Percentiles rank a stretch among this genome's conserved stretches.
phyloP scores from a whole-genome alignment of 108 stramenopile genomes.

The Hondaea fermentalgiana region DNA sequence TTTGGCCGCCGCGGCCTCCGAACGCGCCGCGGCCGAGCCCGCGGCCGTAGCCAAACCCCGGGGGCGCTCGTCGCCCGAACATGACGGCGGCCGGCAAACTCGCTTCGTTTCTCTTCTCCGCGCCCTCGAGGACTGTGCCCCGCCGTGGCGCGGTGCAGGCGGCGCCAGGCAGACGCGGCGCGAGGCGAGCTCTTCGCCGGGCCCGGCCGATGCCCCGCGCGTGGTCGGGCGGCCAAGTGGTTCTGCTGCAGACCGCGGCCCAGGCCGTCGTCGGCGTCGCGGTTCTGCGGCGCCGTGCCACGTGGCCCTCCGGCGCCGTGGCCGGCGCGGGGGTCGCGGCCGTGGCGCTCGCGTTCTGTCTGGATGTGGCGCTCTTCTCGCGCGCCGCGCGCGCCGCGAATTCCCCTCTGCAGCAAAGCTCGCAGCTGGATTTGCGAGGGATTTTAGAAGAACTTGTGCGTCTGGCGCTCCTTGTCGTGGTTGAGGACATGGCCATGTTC shows the following conservation, averaged over 20 bases:
- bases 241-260: no score
- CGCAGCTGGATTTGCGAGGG: neutral
- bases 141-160: neutral
- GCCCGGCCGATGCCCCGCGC: no score
- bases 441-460: neutral
- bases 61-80: neutral
- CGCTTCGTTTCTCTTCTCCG: neutral
- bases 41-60: neutral
- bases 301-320: no score
- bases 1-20: neutral
- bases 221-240: no score
- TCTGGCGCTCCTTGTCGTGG: neutral
- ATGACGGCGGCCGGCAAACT: neutral
- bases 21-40: neutral
- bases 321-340: no score
- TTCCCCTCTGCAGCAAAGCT: neutral
- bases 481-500: neutral
- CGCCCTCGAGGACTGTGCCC: neutral
- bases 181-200: no score
- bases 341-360: no score
- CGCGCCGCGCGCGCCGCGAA: neutral
- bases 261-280: no score
- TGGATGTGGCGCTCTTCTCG: no score
- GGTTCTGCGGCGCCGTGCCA: no score
- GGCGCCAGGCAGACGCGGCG: neutral